Evolutionary conservation across 2,329 filamentous ascomycete species (phyloP).

Genomic region (Aureobasidium musti): DNA sequence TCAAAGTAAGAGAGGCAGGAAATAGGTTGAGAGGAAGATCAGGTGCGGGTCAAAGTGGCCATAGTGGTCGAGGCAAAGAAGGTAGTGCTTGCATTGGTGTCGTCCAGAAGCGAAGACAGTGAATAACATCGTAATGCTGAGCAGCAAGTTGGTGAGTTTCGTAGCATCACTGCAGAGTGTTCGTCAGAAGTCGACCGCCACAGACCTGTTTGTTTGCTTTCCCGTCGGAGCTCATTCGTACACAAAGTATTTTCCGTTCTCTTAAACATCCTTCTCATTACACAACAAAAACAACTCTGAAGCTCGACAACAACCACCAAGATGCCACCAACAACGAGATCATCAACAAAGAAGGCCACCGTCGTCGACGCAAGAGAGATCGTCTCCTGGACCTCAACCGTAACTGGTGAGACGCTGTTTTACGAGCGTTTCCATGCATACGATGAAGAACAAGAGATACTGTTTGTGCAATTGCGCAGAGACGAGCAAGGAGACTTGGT

Average conservation of each 20-base stretch:
- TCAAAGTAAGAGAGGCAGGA: constrained; percentile 34
- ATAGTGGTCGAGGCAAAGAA: background rate
- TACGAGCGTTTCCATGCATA: background rate
- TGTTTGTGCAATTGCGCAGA: background rate
- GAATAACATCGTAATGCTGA: background rate
- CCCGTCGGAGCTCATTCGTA: background rate
- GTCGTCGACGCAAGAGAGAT: background rate
- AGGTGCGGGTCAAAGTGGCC: background rate
- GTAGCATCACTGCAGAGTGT: background rate
- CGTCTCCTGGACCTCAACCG: background rate
- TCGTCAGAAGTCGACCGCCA: background rate
- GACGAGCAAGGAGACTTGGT: background rate
- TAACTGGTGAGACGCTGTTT: background rate
- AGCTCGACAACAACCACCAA: background rate
- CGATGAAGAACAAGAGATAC: background rate
- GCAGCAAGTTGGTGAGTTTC: background rate
- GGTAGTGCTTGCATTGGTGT: background rate
- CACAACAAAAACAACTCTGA: background rate
- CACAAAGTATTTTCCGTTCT: background rate
- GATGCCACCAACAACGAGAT: background rate
- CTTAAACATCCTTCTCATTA: background rate
- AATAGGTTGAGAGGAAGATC: too few relatives aligned
- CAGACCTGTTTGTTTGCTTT: background rate
- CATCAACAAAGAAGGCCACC: background rate
- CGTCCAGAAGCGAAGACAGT: background rate